Conservation (phyloP, 2,329 filamentous ascomycete genomes). For the Pyrenochaeta sp. region DNA sequence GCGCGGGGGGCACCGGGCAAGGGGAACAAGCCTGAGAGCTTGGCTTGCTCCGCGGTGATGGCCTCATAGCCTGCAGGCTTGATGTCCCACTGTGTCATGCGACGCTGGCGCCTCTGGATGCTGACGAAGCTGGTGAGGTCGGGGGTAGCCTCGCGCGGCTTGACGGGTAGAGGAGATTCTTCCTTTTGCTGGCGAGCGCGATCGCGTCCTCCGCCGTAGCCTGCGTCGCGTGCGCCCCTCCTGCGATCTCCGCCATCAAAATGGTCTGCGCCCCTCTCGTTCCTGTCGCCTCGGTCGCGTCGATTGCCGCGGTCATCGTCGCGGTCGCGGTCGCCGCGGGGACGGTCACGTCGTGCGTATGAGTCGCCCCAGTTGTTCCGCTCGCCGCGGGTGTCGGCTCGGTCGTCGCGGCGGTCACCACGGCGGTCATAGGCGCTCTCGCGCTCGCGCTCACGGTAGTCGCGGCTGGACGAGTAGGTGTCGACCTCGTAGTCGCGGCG, state of each 20-base stretch:
- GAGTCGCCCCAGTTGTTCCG: conserved; percentile 66
- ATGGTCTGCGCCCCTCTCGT: conserved; percentile 60
- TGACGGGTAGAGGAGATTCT: conserved; percentile 75
- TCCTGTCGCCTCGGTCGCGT: conserved; percentile 50
- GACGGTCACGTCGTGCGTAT: conserved; percentile 45
- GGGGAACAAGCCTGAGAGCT: conserved; percentile 98
- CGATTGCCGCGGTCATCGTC: conserved; percentile 45
- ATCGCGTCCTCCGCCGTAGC: conserved; percentile 52
- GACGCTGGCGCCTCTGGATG: conserved; percentile 84
- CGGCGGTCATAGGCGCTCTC: conserved; percentile 87
- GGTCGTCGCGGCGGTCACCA: conserved; percentile 62
- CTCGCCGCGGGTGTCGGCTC: conserved; percentile 51
- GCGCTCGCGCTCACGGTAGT: conserved; percentile 89
- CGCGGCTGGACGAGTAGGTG: conserved; percentile 90
- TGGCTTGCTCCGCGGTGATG: conserved; percentile 97
- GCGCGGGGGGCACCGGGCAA: conserved; percentile 93
- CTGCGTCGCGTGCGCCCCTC: conserved; percentile 33
- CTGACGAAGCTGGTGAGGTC: conserved; percentile 88
- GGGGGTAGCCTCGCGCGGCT: conserved; percentile 94
- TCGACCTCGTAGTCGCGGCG: conserved; percentile 78
- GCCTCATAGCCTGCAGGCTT: conserved; percentile 98
- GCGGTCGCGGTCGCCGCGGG: conserved; percentile 39
- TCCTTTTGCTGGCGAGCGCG: conserved; percentile 72
- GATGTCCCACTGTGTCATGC: conserved; percentile 98
- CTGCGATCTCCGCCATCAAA: conserved; percentile 51